phyloP scores from a whole-genome alignment of 148 eudicot genomes.

The Vaccinium corymbosum region DNA sequence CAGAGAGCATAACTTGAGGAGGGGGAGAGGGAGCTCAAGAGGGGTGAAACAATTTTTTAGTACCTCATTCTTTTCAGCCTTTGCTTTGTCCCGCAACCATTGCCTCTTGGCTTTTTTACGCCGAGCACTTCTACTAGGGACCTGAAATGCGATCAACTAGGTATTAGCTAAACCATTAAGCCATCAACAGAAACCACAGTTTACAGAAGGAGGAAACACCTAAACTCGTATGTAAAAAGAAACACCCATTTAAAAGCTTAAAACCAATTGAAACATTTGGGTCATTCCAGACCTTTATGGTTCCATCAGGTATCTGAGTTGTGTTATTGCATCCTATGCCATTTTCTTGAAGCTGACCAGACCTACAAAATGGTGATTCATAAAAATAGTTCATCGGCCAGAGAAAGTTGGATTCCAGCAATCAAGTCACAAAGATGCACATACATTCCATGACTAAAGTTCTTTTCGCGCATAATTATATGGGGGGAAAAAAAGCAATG shows the following conservation, averaged over 20 bases:
- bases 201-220: not conserved
- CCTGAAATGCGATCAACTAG: slow-evolving; percentile 28
- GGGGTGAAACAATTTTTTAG: not conserved
- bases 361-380: slow-evolving; percentile 24
- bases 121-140: slow-evolving; percentile 52
- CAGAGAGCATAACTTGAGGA: not conserved
- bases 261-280: not conserved
- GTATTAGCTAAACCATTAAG: not conserved
- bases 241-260: slow-evolving; percentile 3
- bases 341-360: slow-evolving; percentile 37
- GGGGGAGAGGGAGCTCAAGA: not conserved
- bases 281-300: slow-evolving; percentile 45
- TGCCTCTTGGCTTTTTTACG: slow-evolving; percentile 52
- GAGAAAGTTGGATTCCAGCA: not conserved
- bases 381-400: slow-evolving; percentile 7
- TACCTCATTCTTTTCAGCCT: slow-evolving; percentile 47
- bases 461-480: not conserved
- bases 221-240: not conserved
- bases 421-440: not conserved
- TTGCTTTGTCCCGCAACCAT: slow-evolving; percentile 32
- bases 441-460: not conserved
- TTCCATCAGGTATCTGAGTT: slow-evolving; percentile 27
- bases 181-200: not conserved
- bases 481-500: not conserved
- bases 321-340: slow-evolving; percentile 24